Base-by-base conservation (phyloP, 169 alveolate genomes). In the Plasmodium coatneyi region DNA sequence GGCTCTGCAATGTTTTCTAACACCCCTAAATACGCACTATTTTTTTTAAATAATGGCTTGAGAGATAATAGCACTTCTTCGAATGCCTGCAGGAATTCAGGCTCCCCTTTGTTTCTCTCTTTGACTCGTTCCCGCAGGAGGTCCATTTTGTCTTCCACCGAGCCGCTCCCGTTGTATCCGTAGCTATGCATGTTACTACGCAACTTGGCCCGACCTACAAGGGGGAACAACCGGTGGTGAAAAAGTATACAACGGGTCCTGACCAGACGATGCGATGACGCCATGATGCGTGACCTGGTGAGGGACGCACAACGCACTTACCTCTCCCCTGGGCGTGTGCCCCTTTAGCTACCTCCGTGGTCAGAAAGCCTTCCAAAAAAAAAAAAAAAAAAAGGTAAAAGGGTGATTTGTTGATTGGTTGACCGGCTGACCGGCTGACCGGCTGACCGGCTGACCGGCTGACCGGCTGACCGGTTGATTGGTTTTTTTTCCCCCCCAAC, bases 1-100 rank as follows among this genome's bases (percentile, higher is more conserved):
- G 98, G 97, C 89, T 97, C 98, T 0, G 96, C 92, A 28, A 96
- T 78, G 82, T 79, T 92, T 82, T 92, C 96, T 78, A 97, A 81
- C 36, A 93, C 96, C 19, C 95, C 91, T 46, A 96, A 80, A 92
- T 96, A 96, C 4, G 95, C 76, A 46, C 87, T 83, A 82, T 96
- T 87, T 81, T 94, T 41, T 82, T 83, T 14, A 79, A 96, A 95
- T 22, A 96, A 90, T 4, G 97, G 96, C 87, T 46, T 66, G 36
- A 95, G 78, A 2, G 93, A 87, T n/a, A 30, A 49, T 87, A 92
- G 70, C 14, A 95, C 97, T 80, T 95, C 97, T 66, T 95, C 95
- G 49, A 89, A 89, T 28, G 94, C 94, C 72, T 89, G 94, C 7
- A 89, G 41, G 66, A 89, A 89, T 41, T 89, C 94, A 1, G 89